phyloP scores from a whole-genome alignment of 768 basidiomycete species.

The Phaeotremella fagi region DNA sequence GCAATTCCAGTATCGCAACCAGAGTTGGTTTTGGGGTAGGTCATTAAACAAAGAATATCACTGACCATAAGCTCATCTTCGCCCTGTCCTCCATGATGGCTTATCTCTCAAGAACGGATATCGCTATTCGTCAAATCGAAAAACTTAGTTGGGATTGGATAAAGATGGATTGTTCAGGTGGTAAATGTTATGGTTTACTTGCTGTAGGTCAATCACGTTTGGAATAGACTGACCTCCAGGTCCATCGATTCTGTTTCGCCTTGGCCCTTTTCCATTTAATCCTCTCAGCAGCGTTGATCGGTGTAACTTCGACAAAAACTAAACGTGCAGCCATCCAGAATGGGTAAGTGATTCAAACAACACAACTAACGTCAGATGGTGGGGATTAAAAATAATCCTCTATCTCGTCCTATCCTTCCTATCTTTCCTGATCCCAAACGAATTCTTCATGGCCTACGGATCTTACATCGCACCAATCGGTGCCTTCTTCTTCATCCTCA shows the following conservation, averaged over 20 bases:
- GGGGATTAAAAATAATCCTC: slow-evolving; percentile 91
- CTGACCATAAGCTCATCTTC: slow-evolving; percentile 72
- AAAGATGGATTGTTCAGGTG: slow-evolving; percentile 92
- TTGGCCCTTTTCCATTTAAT: slow-evolving; percentile 81
- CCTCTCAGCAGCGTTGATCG: slow-evolving; percentile 71
- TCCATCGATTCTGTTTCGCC: slow-evolving; percentile 96
- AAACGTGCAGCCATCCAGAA: slow-evolving; percentile 96
- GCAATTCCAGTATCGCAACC: slow-evolving; percentile 96
- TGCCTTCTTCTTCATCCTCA: slow-evolving; percentile 88
- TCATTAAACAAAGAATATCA: slow-evolving; percentile 4
- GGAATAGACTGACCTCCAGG: slow-evolving; percentile 32
- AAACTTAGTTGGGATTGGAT: slow-evolving; percentile 94
- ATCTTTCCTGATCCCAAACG: slow-evolving; percentile 94
- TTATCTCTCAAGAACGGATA: slow-evolving; percentile 90
- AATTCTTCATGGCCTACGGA: slow-evolving; percentile 97
- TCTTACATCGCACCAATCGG: slow-evolving; percentile 84
- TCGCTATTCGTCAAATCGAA: slow-evolving; percentile 78
- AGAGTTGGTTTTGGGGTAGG: slow-evolving; percentile 89
- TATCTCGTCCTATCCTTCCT: slow-evolving; percentile 77
- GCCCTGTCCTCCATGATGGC: slow-evolving; percentile 90
- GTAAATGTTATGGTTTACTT: slow-evolving; percentile 92
- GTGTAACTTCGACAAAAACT: slow-evolving; percentile 81
- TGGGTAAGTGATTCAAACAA: slow-evolving; percentile 57
- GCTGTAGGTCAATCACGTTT: slow-evolving; percentile 57
- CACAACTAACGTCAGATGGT: slow-evolving; percentile 62